Evolutionary conservation across 192 early-diverging fungal genomes (phyloP).

Genomic region (Linnemannia schmuckeri): DNA sequence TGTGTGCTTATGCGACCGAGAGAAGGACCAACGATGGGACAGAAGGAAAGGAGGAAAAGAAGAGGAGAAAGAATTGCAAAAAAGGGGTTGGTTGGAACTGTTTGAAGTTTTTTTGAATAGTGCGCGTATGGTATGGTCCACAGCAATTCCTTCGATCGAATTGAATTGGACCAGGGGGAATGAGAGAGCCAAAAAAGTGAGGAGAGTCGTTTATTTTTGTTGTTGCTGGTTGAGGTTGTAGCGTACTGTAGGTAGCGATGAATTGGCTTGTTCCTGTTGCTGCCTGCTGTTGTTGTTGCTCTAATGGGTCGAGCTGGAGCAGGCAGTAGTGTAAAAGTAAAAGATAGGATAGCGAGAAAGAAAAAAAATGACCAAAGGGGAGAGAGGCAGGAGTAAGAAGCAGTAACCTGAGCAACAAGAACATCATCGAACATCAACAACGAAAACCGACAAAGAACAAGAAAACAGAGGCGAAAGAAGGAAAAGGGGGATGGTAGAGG

Average conservation of each 20-base stretch:
- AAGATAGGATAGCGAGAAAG: neutral
- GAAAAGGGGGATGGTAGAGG: neutral
- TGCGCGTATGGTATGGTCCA: neutral
- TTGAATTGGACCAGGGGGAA: neutral
- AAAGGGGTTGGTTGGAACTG: neutral
- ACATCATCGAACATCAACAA: neutral
- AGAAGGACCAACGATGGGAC: neutral
- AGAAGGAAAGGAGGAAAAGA: neutral
- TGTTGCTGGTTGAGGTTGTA: neutral
- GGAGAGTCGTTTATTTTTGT: neutral
- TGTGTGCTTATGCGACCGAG: neutral
- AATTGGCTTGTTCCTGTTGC: neutral
- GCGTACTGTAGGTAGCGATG: too few species aligned
- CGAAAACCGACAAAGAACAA: neutral
- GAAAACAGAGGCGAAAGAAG: neutral
- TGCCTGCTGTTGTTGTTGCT: neutral
- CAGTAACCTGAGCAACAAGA: neutral
- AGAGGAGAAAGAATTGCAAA: neutral
- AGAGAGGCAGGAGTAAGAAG: neutral
- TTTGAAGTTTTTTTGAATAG: neutral
- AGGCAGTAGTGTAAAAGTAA: neutral
- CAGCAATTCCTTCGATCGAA: neutral
- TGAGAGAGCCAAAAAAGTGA: too few species aligned
- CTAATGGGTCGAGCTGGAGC: neutral
- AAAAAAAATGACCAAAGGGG: neutral